phyloP scores from a whole-genome alignment of 352 stramenopile species.

The Phytophthora chlamydospora region DNA sequence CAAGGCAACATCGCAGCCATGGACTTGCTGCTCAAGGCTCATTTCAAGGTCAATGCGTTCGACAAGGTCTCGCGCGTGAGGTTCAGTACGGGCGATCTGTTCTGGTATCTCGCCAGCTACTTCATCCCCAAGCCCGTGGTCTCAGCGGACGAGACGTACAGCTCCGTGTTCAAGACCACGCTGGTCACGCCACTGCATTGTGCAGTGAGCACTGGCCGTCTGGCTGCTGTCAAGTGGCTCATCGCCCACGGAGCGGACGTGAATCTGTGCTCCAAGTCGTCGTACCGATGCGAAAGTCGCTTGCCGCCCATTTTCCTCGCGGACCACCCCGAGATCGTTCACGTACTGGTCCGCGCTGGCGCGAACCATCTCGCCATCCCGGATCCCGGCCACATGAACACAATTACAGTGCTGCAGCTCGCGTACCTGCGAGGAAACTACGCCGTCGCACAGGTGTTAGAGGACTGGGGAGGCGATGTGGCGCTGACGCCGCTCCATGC shows the following conservation, averaged over 20 bases:
- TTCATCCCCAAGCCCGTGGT: slow-evolving; percentile 78
- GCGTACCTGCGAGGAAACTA: slow-evolving; percentile 85
- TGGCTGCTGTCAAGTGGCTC: slow-evolving; percentile 78
- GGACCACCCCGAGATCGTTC: slow-evolving; percentile 82
- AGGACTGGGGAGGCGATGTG: slow-evolving; percentile 85
- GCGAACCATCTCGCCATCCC: slow-evolving; percentile 84
- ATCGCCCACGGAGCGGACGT: slow-evolving; percentile 76
- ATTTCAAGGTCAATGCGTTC: slow-evolving; percentile 73
- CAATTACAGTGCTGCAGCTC: slow-evolving; percentile 83
- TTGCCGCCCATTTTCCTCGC: slow-evolving; percentile 83
- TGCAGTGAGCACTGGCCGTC: slow-evolving; percentile 73
- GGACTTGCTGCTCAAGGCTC: slow-evolving; percentile 58
- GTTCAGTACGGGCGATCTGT: slow-evolving; percentile 82
- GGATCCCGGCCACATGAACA: slow-evolving; percentile 85
- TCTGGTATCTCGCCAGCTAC: slow-evolving; percentile 80
- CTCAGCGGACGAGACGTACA: slow-evolving; percentile 66
- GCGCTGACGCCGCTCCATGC: slow-evolving; percentile 81
- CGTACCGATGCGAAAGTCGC: slow-evolving; percentile 63
- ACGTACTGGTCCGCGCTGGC: slow-evolving; percentile 63
- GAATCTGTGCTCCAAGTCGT: slow-evolving; percentile 80
- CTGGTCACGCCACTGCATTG: slow-evolving; percentile 80
- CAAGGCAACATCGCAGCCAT: slow-evolving; percentile 80
- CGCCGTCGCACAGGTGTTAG: slow-evolving; percentile 74
- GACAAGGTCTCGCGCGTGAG: slow-evolving; percentile 83
- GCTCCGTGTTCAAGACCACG: slow-evolving; percentile 73